These are phyloP conservation scores for Debaryomyces singareniensis DNA, from an alignment of 1,139 yeast species.

Conservation along the genomic window DNA sequence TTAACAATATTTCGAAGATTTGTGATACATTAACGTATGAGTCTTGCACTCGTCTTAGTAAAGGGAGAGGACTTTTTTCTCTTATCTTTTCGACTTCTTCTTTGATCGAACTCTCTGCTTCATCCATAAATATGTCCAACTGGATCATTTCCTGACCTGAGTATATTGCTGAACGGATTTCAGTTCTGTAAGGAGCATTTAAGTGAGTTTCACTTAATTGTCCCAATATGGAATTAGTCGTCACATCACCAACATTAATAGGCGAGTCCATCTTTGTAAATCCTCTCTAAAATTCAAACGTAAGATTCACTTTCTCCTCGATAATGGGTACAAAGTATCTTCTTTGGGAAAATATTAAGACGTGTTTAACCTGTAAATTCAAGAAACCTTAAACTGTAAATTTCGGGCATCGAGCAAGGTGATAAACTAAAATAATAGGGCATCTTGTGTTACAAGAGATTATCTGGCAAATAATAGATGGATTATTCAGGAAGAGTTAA, in stretches of 20 bases:
- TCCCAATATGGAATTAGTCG: slow-evolving; percentile 36
- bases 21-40: slow-evolving; percentile 38
- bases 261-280: slow-evolving; percentile 30
- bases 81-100: slow-evolving; percentile 1
- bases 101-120: slow-evolving; percentile 1
- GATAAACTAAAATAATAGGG: too few species aligned
- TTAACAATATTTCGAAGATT: slow-evolving; percentile 27
- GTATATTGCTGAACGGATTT: slow-evolving; percentile 27
- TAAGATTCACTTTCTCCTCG: too few species aligned
- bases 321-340: too few species aligned
- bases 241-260: slow-evolving; percentile 37
- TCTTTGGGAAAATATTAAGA: slow-evolving; percentile 5
- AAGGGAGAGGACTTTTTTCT: slow-evolving; percentile 11
- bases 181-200: slow-evolving; percentile 12
- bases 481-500: slow-evolving; percentile 41
- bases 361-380: slow-evolving; percentile 8
- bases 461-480: slow-evolving; percentile 26
- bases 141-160: slow-evolving; percentile 37
- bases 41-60: slow-evolving; percentile 40
- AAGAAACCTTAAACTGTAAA: slow-evolving; percentile 5
- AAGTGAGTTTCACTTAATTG: slow-evolving; percentile 33
- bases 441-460: too few species aligned
- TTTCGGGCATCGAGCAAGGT: neutral
- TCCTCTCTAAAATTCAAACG: slow-evolving; percentile 1
- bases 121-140: slow-evolving; percentile 6